These are phyloP conservation scores for Diaporthe capsici DNA, from an alignment of 2,329 filamentous ascomycete genomes.

Conservation along the genomic window DNA sequence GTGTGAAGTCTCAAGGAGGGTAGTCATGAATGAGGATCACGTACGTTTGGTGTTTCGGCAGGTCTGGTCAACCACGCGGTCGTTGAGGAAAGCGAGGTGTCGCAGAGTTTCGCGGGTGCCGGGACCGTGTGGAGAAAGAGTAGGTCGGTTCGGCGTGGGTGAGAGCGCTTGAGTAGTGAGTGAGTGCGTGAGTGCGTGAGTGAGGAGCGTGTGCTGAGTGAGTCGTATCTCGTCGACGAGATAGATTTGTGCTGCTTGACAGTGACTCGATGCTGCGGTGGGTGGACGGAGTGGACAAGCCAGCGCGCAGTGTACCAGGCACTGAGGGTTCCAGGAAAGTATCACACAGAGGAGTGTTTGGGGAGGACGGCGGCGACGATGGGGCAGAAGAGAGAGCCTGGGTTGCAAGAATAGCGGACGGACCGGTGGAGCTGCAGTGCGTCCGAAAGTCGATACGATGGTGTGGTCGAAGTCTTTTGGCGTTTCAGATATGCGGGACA, in stretches of 20 bases:
- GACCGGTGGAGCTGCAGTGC: conserved; percentile 41
- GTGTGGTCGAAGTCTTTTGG: conserved; percentile 47
- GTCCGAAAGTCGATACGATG: conserved; percentile 42
- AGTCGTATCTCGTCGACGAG: conserved; percentile 36
- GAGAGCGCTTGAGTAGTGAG: not conserved
- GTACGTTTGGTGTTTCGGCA: conserved; percentile 60
- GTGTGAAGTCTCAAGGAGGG: conserved; percentile 47
- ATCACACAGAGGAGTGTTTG: conserved; percentile 27
- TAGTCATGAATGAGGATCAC: conserved; percentile 53
- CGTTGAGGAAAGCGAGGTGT: conserved; percentile 42
- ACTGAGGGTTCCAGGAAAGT: conserved; percentile 22
- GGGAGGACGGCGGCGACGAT: conserved; percentile 15
- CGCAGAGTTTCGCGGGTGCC: conserved; percentile 39
- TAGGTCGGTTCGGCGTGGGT: not conserved
- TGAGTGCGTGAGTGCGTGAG: not conserved
- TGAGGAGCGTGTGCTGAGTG: not conserved
- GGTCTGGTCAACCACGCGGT: conserved; percentile 50
- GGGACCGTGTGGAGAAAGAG: conserved; percentile 34
- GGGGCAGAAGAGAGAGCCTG: conserved; percentile 29
- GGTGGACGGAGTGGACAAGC: not conserved
- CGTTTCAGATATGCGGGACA: conserved; percentile 58
- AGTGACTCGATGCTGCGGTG: not conserved
- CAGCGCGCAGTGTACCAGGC: conserved; percentile 23
- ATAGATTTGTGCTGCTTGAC: not conserved
- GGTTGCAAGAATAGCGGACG: conserved; percentile 21